Evolutionary conservation across 352 stramenopile species (phyloP), one percentile per base, ranked within the genome.

Genomic region (Peronosclerospora sorghi): DNA sequence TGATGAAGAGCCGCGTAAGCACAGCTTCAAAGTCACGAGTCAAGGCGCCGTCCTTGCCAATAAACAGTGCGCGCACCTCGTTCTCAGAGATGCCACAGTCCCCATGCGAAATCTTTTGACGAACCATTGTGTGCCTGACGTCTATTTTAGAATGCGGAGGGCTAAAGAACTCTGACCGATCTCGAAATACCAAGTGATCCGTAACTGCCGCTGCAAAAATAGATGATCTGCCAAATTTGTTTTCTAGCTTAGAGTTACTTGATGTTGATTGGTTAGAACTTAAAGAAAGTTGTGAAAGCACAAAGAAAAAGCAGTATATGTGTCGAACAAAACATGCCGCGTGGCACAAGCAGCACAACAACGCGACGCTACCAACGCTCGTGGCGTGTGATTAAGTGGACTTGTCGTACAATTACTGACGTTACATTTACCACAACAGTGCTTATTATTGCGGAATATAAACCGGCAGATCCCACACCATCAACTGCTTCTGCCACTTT

Each of bases 21-120:
- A 86, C 71, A n/a, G 77, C 70, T 48, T 89, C 77, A 40, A 89
- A 89, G 61, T 89, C 73, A 57, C 73, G 77, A 51, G 77, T 86
- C 12, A 89, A 60, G 56, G 80, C 83, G 36, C 77, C 77, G 58
- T 89, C 74, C 52, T 78, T 80, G 62, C 71, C 77, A 35, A 89
- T 83, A 34, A 89, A 70, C 46, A 89, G 75, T 54, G 73, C 64
- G 56, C 77, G 77, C 50, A 86, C 74, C 49, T 89, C 72, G 62
- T 79, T 86, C 72, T 89, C 77, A 53, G 77, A 83, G 44, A 86
- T 62, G 24, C 59, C 59, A 28, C 56, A 62, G 42, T 82, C 54
- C 45, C 75, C 64, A 20, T 73, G 71, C 45, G 52, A 78, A 47
- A 74, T 75, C 60, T 68, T 77, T 54, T 64, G 63, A 40, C 71